Evolutionary conservation across 2,329 filamentous ascomycete genomes (phyloP).

Genomic region (Graphilbum fragrans): DNA sequence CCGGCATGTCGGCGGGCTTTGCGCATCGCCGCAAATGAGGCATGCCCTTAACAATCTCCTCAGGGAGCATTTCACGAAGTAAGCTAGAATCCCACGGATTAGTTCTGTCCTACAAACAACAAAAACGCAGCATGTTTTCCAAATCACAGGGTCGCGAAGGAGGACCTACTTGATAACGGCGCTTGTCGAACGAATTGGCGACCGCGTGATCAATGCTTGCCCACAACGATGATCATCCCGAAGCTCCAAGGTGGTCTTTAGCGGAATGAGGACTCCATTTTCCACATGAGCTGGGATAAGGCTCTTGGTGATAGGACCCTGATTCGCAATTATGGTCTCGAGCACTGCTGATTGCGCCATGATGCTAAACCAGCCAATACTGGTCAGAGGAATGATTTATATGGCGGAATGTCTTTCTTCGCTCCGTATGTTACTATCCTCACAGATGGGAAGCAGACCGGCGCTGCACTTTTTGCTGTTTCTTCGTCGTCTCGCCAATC

Average conservation of each 20-base stretch:
- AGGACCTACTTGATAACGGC: slow-evolving; percentile 55
- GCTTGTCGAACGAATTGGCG: slow-evolving; percentile 61
- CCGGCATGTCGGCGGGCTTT: slow-evolving; percentile 56
- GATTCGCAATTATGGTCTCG: slow-evolving; percentile 13
- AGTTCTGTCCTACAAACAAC: no score
- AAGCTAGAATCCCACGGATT: no score
- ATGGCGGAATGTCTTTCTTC: not conserved
- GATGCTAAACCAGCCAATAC: not conserved
- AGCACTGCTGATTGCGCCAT: slow-evolving; percentile 11
- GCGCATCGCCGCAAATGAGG: slow-evolving; percentile 66
- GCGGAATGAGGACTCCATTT: slow-evolving; percentile 42
- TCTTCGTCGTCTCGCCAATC: not conserved
- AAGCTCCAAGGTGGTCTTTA: slow-evolving; percentile 54
- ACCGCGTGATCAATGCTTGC: slow-evolving; percentile 57
- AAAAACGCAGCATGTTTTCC: not conserved
- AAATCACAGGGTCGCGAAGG: not conserved
- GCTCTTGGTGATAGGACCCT: slow-evolving; percentile 19
- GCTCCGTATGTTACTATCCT: not conserved
- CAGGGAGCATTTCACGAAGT: slow-evolving; percentile 42
- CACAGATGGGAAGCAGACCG: no score
- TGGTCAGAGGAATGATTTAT: not conserved
- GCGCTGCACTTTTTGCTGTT: not conserved
- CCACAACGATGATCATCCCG: slow-evolving; percentile 45
- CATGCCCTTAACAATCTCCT: slow-evolving; percentile 51
- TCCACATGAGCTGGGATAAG: slow-evolving; percentile 22